Base-by-base conservation (phyloP, 169 alveolate genomes). In the Plasmodium cynomolgi region DNA sequence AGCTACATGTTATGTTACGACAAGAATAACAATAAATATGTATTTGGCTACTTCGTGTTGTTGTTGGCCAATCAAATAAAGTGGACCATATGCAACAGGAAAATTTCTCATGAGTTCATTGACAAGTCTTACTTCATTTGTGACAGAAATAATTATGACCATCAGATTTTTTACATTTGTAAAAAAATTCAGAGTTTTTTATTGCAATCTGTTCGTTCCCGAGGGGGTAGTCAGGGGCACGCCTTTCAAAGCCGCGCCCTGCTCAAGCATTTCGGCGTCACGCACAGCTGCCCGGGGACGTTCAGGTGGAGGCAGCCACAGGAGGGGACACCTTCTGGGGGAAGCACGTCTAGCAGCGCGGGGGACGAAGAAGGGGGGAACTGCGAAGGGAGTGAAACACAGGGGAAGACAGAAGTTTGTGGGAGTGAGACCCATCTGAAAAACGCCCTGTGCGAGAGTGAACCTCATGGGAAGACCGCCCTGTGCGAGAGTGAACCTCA, bases 271-370 rank as follows among this genome's bases (percentile, higher is more conserved):
- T 90, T 90, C 41, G 74, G 84, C 33, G 94, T 90, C 6, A 90
- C 94, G 5, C 94, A 90, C n/a, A 90, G 94, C 50, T 90, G 94
- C 26, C 94, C 94, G 7, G 83, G 91, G 47, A 90, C 94, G 56
- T 90, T 90, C 56, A 79, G 81, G 37, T 29, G 58, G 44, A 44
- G 74, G 15, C 0, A 17, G 17, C 6, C 74, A 3, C 26, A 8
- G n/a, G 41, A 31, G 9, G 11, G 4, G 37, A 34, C 11, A 47
- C 37, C n/a, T 29, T 33, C 15, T 68, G n/a, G 41, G 37, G 77
- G 37, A 8, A 6, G 77, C 17, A 26, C 41, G 15, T 26, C 20
- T 23, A 68, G n/a, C 37, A 29, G n/a, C 0, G n/a, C n/a, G 37
- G 15, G 77, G 7, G 77, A 68, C 0, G n/a, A 68, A 68, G 77